Conservation (phyloP, 441 rosid species). For the Brassica hybrid region DNA sequence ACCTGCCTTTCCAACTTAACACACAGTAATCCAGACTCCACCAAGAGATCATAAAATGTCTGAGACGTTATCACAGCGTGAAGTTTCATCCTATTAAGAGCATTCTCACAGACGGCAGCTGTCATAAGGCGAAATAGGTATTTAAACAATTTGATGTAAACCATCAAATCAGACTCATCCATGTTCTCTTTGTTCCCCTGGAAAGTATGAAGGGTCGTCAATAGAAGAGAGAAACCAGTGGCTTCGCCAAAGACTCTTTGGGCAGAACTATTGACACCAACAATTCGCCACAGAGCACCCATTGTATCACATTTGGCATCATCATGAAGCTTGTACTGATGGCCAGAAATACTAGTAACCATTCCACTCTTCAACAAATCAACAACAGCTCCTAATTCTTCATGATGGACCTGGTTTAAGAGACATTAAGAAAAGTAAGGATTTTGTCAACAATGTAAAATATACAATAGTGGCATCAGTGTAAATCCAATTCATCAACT, state of each 20-base stretch:
- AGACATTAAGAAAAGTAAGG: slow-evolving; percentile 26
- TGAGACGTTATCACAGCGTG: slow-evolving; percentile 86
- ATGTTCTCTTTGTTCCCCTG: slow-evolving; percentile 66
- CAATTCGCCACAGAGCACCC: slow-evolving; percentile 98
- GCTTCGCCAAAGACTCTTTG: slow-evolving; percentile 98
- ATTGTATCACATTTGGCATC: slow-evolving; percentile 98
- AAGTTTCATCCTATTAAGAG: slow-evolving; percentile 86
- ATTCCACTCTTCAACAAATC: slow-evolving; percentile 99
- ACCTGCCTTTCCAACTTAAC: slow-evolving; percentile 98
- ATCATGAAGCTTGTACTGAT: slow-evolving; percentile 88
- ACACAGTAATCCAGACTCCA: slow-evolving; percentile 95
- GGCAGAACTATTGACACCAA: slow-evolving; percentile 84
- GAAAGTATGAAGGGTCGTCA: slow-evolving; percentile 93
- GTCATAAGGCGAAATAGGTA: slow-evolving; percentile 94
- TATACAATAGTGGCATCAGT: slow-evolving; percentile 7
- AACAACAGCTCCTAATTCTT: slow-evolving; percentile 90
- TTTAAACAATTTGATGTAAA: slow-evolving; percentile 77
- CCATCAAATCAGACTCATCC: slow-evolving; percentile 62
- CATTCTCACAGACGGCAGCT: slow-evolving; percentile 82
- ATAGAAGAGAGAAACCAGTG: slow-evolving; percentile 97
- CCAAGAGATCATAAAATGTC: slow-evolving; percentile 92
- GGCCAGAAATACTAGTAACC: slow-evolving; percentile 90
- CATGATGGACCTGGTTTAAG: slow-evolving; percentile 81
- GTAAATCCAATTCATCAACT: slow-evolving; percentile 5
- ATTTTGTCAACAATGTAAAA: slow-evolving; percentile 14